Percentiles rank a stretch among this genome's conserved stretches.
Conservation (phyloP, 345 rosid genomes). For the Lenwebbia sp. region DNA sequence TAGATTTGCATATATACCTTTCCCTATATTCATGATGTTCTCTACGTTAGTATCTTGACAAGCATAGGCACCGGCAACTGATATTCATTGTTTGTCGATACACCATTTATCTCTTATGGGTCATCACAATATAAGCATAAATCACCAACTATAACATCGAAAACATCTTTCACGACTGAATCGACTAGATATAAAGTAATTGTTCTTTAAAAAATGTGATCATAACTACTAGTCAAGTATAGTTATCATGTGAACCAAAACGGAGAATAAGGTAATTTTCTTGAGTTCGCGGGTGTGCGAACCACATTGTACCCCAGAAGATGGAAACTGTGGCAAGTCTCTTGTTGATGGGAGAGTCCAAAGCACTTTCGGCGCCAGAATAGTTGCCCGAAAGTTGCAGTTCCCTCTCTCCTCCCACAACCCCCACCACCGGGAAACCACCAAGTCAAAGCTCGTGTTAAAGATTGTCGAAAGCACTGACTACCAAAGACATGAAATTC, state of each 20-base stretch:
- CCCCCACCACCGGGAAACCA: background rate
- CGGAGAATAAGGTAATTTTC: background rate
- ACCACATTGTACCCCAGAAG: background rate
- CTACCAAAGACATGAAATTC: background rate
- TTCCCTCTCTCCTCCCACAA: background rate
- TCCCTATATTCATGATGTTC: background rate
- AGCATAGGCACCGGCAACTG: background rate
- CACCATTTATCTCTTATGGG: background rate
- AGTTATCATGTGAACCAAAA: background rate
- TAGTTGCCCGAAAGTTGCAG: background rate
- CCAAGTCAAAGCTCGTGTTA: background rate
- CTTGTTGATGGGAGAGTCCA: background rate
- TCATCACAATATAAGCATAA: background rate
- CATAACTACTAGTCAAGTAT: background rate
- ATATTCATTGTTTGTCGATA: background rate
- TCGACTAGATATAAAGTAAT: background rate
- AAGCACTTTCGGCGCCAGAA: background rate
- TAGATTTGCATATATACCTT: background rate
- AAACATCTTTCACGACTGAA: background rate
- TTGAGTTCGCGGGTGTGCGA: background rate
- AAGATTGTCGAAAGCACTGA: too few species aligned
- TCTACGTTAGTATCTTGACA: background rate
- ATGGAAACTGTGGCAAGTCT: background rate
- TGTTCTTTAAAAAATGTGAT: background rate
- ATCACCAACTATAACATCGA: background rate